These are phyloP conservation scores for Tolypocladium amazonense DNA, from an alignment of 2,329 filamentous ascomycete genomes.

Conservation along the genomic window DNA sequence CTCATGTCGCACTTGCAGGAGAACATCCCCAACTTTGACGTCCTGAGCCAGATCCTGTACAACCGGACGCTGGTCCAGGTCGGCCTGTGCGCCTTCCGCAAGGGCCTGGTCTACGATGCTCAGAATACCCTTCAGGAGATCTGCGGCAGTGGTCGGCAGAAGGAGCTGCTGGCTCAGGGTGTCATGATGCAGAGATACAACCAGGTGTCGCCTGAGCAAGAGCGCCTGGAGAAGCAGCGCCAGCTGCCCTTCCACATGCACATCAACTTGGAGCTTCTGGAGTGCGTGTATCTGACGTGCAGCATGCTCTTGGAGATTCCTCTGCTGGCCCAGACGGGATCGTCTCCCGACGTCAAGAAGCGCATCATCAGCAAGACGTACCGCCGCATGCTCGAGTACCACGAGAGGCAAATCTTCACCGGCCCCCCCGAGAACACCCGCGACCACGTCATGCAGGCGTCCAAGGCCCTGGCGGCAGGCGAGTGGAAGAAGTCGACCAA, in stretches of 20 bases:
- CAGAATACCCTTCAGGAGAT: constrained; percentile 98
- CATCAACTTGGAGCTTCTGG: constrained; percentile 96
- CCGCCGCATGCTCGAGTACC: constrained; percentile 97
- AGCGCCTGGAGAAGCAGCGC: constrained; percentile 91
- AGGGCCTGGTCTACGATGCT: constrained; percentile 91
- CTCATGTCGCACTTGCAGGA: constrained; percentile 99
- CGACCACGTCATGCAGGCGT: constrained; percentile 98
- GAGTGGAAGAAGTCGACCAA: constrained; percentile 97
- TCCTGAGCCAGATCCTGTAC: constrained; percentile 96
- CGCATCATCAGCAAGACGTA: constrained; percentile 98
- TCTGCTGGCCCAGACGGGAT: constrained; percentile 90
- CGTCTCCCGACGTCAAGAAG: constrained; percentile 94
- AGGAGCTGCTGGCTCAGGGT: constrained; percentile 94
- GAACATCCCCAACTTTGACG: constrained; percentile 92
- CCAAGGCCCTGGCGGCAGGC: constrained; percentile 88
- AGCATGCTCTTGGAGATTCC: constrained; percentile 99
- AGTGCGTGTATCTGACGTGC: constrained; percentile 97
- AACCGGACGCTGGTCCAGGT: constrained; percentile 97
- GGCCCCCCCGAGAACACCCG: constrained; percentile 97
- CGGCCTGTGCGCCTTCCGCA: constrained; percentile 94
- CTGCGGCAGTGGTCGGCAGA: constrained; percentile 92
- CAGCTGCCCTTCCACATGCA: constrained; percentile 99
- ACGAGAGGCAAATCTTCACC: constrained; percentile 98
- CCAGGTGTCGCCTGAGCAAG: constrained; percentile 94
- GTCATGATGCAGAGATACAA: constrained; percentile 97